Percentiles rank a stretch among this genome's conserved stretches.
Conservation (phyloP, 371 early-diverging fungal genomes). For the Lichtheimia ornata region DNA sequence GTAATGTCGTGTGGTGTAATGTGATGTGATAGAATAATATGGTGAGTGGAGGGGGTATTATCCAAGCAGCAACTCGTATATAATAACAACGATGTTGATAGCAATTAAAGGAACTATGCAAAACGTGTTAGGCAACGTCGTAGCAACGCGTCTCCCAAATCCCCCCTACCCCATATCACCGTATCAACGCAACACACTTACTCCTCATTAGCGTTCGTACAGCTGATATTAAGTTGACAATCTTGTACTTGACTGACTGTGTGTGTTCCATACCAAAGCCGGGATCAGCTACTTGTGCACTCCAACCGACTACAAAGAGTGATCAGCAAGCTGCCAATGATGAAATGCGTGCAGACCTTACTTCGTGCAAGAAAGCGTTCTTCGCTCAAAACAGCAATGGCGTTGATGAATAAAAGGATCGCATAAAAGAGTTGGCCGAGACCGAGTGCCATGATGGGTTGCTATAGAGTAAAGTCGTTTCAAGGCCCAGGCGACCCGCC, state of each 20-base stretch:
- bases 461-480: not conserved
- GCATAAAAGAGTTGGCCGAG: conserved; percentile 81
- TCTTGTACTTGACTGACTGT: conserved; percentile 75
- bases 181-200: conserved; percentile 39
- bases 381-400: conserved; percentile 91
- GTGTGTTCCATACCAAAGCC: conserved; percentile 68
- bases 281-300: conserved; percentile 60
- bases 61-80: conserved; percentile 83
- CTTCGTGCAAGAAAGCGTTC: conserved; percentile 93
- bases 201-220: conserved; percentile 90
- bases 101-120: conserved; percentile 81
- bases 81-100: conserved; percentile 81
- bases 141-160: not conserved
- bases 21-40: not conserved
- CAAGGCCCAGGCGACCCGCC: not conserved
- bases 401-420: conserved; percentile 83
- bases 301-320: conserved; percentile 59
- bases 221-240: conserved; percentile 89
- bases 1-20: not conserved
- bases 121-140: not conserved
- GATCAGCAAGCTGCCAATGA: not conserved
- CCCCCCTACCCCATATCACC: not conserved
- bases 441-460: conserved; percentile 53
- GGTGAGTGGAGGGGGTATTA: conserved; percentile 31
- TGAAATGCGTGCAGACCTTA: conserved; percentile 38